Base-by-base conservation (phyloP, 2,329 filamentous ascomycete genomes). In the Epichloe coenophiala region DNA sequence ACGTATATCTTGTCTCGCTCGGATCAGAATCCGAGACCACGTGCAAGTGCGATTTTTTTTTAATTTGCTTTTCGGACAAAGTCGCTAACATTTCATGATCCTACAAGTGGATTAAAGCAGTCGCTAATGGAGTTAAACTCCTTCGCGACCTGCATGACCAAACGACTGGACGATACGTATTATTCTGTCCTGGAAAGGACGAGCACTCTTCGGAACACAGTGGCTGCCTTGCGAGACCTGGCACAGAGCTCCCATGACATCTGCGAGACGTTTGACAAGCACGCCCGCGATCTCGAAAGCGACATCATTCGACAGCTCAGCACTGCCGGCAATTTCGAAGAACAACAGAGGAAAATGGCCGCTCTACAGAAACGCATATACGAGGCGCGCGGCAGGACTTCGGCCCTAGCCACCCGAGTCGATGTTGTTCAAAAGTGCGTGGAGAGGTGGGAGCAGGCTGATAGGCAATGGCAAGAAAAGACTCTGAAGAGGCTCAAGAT, bases 151-250 rank as follows among this genome's bases (percentile, higher is more conserved):
- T 67, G 72, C 21, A 79, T 81, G 23, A 86, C 81, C 15, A 73
- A 76, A 53, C 76, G 76, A 36, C 76, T 91, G 41, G 85, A 90
- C 62, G 78, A 84, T 52, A 83, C 83, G 3, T 90, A 89, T 67
- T 85, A 86, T 56, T 77, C 79, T 0, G 76, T 89, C 9, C 71
- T 88, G 33, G 81, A 87, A 61, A 86, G 84, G 60, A 73, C 85
- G 46, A 75, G 75, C 47, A 65, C 73, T 1, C 69, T 90, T 38
- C 81, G 83, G 49, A 75, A 71, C 56, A 87, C 81, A 1, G 76
- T 89, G 39, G 64, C 71, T 5, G 76, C 75, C 2, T 69, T 91
- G 31, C 81, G 81, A 59, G 80, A 84, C 57, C 72, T 91, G n/a
- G 80, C 83, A 0, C 69, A 70, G 33, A 71, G 78, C 58, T 81